These are phyloP conservation scores for Apiospora pterosperma DNA, from an alignment of 2,329 filamentous ascomycete species.

Conservation along the genomic window DNA sequence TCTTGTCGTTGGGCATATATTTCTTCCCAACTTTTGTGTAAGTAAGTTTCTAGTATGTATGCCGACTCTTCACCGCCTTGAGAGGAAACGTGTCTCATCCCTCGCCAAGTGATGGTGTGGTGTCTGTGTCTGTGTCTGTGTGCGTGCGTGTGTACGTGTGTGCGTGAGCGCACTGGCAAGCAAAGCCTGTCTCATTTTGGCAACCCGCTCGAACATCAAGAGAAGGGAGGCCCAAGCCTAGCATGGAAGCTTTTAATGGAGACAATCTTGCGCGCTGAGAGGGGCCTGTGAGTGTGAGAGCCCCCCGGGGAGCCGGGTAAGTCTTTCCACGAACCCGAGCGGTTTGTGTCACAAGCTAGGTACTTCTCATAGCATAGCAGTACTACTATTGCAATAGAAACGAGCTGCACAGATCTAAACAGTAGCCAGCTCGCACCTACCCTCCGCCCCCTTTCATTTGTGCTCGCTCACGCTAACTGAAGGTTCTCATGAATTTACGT, in stretches of 20 bases:
- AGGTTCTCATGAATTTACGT: not conserved
- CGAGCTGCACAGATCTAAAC: not conserved
- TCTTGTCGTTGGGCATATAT: not conserved
- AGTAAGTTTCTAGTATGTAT: not conserved
- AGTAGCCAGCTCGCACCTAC: no score
- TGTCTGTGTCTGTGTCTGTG: not conserved
- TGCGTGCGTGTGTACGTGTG: not conserved
- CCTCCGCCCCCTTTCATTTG: not conserved
- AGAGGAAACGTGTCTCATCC: slow-evolving; percentile 2
- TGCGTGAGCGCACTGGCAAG: not conserved
- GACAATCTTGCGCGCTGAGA: not conserved
- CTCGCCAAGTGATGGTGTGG: not conserved
- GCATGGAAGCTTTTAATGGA: slow-evolving; percentile 6
- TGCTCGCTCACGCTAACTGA: not conserved
- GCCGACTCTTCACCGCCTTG: slow-evolving; percentile 3
- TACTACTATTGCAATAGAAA: not conserved
- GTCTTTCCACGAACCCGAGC: not conserved
- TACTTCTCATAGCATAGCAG: not conserved
- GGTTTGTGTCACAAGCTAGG: not conserved
- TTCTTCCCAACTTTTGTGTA: not conserved
- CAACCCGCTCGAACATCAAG: slow-evolving; percentile 4
- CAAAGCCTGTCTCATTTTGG: not conserved
- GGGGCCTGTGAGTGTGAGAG: not conserved
- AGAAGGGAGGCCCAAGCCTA: slow-evolving; percentile 1
- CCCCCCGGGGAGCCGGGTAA: slow-evolving; percentile 2